A percentile compares a stretch with the other conserved stretches of the same genome.
Conservation (phyloP, 139 green algal genomes). For the Chlorella sp. region DNA sequence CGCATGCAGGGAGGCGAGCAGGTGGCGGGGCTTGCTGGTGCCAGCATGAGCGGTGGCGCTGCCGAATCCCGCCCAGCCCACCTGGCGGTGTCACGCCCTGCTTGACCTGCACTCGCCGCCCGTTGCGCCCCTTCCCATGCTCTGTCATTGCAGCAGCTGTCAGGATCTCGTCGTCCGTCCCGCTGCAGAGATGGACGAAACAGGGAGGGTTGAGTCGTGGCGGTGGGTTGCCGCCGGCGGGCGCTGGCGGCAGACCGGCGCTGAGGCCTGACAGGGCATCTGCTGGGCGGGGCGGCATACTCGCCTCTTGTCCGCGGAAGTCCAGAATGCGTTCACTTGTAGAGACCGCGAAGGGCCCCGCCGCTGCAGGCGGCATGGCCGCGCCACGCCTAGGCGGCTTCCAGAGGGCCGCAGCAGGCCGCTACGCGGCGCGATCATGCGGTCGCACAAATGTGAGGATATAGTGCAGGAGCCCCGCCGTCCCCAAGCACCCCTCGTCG, state of each 20-base stretch:
- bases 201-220: not conserved
- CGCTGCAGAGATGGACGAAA: not conserved
- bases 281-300: not conserved
- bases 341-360: too few relatives aligned
- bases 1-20: not conserved
- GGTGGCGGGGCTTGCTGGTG: not conserved
- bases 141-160: constrained; percentile 1
- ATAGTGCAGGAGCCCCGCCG: too few relatives aligned
- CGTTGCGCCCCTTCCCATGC: not conserved
- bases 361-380: too few relatives aligned
- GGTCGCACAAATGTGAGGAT: too few relatives aligned
- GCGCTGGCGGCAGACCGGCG: not conserved
- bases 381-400: too few relatives aligned
- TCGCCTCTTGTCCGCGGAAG: not conserved
- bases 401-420: too few relatives aligned
- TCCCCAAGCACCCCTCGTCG: too few relatives aligned
- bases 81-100: not conserved
- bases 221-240: not conserved
- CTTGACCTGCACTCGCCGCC: not conserved
- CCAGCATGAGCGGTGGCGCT: not conserved
- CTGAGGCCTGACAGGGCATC: not conserved
- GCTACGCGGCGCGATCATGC: too few relatives aligned
- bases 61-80: not conserved
- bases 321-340: not conserved
- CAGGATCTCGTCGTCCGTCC: constrained; percentile 23